phyloP scores from a whole-genome alignment of 2,329 filamentous ascomycete genomes.

The Diaporthe aspalathi region DNA sequence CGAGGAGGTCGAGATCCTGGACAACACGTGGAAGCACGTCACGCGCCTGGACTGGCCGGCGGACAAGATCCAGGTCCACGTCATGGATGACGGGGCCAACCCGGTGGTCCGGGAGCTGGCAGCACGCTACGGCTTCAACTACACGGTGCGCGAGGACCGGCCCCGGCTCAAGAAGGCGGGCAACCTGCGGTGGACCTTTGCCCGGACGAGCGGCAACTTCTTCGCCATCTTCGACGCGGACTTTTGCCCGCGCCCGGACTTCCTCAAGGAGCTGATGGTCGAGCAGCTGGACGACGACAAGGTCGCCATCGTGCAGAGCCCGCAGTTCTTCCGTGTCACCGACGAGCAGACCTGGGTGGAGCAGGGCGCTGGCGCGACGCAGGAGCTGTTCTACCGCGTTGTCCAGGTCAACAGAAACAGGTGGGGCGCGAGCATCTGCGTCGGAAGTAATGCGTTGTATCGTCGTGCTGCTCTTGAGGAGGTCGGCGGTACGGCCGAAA shows the following conservation, averaged over 20 bases:
- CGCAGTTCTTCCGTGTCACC: constrained; percentile 54
- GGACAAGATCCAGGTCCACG: constrained; percentile 51
- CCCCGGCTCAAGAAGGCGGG: constrained; percentile 56
- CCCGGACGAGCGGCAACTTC: constrained; percentile 52
- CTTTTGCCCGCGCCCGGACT: constrained; percentile 56
- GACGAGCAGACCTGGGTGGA: constrained; percentile 56
- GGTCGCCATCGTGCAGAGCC: constrained; percentile 55
- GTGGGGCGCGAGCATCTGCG: constrained; percentile 56
- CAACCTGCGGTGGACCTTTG: constrained; percentile 55
- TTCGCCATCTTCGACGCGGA: constrained; percentile 57
- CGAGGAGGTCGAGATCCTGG: constrained; percentile 54
- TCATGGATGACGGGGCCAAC: constrained; percentile 54
- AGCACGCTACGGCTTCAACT: constrained; percentile 50
- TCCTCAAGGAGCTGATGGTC: constrained; percentile 52
- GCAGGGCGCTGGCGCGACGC: constrained; percentile 55
- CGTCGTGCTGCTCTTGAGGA: constrained; percentile 52
- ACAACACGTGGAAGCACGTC: constrained; percentile 52
- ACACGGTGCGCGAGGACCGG: constrained; percentile 54
- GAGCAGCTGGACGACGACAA: constrained; percentile 53
- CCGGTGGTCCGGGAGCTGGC: constrained; percentile 48
- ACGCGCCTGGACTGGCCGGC: constrained; percentile 51
- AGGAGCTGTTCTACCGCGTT: constrained; percentile 57
- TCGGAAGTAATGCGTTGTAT: constrained; percentile 56
- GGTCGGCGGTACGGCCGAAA: constrained; percentile 55
- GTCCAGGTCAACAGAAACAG: constrained; percentile 55